Evolutionary conservation across 2,329 filamentous ascomycete genomes (phyloP), one percentile per base, ranked within the genome.

Genomic region (Cytospora piceicola): DNA sequence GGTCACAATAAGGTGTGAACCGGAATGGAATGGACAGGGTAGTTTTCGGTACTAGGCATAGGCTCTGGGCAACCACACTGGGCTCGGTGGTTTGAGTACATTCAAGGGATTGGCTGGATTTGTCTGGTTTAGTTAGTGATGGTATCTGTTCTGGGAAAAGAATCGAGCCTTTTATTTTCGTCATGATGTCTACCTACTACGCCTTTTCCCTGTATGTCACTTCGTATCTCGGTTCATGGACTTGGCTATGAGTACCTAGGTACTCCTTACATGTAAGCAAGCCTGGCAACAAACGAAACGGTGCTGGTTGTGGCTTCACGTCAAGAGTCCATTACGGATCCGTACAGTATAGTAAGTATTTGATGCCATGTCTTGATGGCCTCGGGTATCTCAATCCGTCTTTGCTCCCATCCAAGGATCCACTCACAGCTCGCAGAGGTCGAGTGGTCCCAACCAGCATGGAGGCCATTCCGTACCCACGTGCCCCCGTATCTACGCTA

Each of bases 1-100:
- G 42, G 63, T 51, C 20, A 61, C 39, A 57, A 36, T 56, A 68
- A 63, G 39, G 54, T 61, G 61, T 52, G 59, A 58, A 58, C 29
- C 32, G 58, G 53, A 32, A 57, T 36, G 64, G 53, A 57, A 65
- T 54, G 65, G 62, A 67, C 34, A 58, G 54, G 57, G 56, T 56
- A 34, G 61, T 65, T n/a, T 46, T 58, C 61, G 56, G 57, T 64
- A 65, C 15, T 27, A 63, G 53, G n/a, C 49, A 36, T 42, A 66
- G 56, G 61, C 27, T 51, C 54, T 46, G 46, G 39, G 46, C 51
- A 42, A 54, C 29, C 34, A 58, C 32, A 62, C 27, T 56, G 34
- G 42, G 17, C 1, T 63, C 22, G 9, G 30, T 51, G 20, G 62
- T 60, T 59, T 59, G 46, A 36, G 54, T 39, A 39, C 29, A 63